phyloP scores from a whole-genome alignment of 768 basidiomycete species.

The Rhizopogon rudus region DNA sequence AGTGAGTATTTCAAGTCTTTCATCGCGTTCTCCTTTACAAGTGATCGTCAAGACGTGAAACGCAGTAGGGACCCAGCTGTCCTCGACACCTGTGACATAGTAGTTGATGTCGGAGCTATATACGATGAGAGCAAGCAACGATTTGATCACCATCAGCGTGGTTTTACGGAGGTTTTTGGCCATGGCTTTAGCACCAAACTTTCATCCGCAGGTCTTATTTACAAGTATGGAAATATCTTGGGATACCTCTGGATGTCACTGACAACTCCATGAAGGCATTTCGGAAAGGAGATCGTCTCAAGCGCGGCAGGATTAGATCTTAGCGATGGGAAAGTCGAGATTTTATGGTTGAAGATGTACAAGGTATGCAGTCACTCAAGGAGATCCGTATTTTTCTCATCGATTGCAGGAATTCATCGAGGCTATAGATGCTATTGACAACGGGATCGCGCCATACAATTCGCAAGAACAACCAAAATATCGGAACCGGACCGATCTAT shows the following conservation, averaged over 20 bases:
- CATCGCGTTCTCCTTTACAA: constrained; percentile 2
- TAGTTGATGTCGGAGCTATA: constrained; percentile 93
- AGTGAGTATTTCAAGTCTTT: constrained; percentile 36
- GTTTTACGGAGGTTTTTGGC: constrained; percentile 87
- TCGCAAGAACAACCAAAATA: constrained; percentile 65
- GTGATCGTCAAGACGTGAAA: constrained; percentile 44
- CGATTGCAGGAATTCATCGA: constrained; percentile 80
- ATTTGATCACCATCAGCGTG: constrained; percentile 97
- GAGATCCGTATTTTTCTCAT: neutral
- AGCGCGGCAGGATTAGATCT: constrained; percentile 43
- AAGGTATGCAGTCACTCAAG: constrained; percentile 37
- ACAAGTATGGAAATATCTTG: constrained; percentile 61
- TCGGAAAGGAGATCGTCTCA: constrained; percentile 82
- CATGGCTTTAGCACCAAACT: constrained; percentile 85
- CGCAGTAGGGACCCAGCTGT: constrained; percentile 68
- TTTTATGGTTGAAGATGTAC: constrained; percentile 88
- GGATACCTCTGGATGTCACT: neutral
- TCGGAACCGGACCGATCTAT: constrained; percentile 75
- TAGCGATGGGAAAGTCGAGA: constrained; percentile 61
- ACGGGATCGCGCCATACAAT: constrained; percentile 83
- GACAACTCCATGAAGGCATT: constrained; percentile 53
- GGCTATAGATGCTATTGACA: constrained; percentile 92
- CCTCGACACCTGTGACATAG: constrained; percentile 82
- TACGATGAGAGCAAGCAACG: constrained; percentile 76
- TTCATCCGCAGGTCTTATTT: constrained; percentile 88